Evolutionary conservation across 768 basidiomycete genomes (phyloP).

Genomic region (Leccinum arenicola): DNA sequence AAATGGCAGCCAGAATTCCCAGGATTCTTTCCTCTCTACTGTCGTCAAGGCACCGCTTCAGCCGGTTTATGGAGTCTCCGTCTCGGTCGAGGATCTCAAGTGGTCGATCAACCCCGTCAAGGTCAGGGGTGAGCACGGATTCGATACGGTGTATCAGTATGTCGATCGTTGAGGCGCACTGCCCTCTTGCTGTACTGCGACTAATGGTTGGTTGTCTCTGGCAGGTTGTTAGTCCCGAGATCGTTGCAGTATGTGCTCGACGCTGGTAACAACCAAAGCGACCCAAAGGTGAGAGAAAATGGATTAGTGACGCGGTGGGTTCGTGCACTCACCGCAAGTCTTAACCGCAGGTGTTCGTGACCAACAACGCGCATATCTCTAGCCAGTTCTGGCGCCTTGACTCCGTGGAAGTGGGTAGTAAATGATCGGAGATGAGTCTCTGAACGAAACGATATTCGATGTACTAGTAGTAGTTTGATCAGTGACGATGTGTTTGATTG

Average conservation of each 20-base stretch:
- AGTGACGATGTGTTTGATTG: neutral
- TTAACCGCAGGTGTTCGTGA: neutral
- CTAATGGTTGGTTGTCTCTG: neutral
- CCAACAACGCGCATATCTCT: slow-evolving; percentile 3
- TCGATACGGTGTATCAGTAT: neutral
- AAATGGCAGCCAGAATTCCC: no score
- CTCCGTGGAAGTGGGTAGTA: no score
- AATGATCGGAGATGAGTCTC: neutral
- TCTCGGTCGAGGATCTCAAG: neutral
- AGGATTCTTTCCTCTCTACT: neutral
- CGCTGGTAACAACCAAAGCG: neutral
- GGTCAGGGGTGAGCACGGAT: neutral
- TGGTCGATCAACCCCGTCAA: slow-evolving; percentile 4
- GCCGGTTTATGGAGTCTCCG: neutral
- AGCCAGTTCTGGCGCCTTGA: neutral
- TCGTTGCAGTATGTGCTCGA: neutral
- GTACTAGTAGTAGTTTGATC: neutral
- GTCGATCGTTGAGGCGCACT: neutral
- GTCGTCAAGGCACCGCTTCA: neutral
- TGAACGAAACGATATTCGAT: neutral
- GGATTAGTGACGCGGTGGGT: neutral
- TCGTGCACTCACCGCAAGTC: neutral
- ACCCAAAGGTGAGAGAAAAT: neutral
- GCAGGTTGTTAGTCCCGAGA: neutral
- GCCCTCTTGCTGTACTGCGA: no score